A percentile compares a stretch with the other conserved stretches of the same genome.
These are phyloP conservation scores for Oehlia diaphana DNA, from an alignment of 192 early-diverging fungal genomes.

Conservation along the genomic window DNA sequence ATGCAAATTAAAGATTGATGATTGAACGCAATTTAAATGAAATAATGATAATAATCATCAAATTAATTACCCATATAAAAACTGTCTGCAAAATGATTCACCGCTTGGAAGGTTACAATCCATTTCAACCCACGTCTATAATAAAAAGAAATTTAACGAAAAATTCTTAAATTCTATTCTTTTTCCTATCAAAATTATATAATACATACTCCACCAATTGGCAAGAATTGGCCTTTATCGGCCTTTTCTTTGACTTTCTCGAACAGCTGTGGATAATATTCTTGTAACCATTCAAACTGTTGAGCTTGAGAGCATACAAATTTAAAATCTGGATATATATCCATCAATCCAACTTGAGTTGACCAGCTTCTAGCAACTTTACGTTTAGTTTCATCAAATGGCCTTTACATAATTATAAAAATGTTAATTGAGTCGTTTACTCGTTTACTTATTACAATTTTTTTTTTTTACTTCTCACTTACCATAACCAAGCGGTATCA, in stretches of 20 bases:
- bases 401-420: slow-evolving; percentile 51
- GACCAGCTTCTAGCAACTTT: slow-evolving; percentile 88
- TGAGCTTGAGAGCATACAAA: slow-evolving; percentile 97
- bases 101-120: slow-evolving; percentile 97
- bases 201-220: slow-evolving; percentile 76
- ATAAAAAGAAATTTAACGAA: neutral
- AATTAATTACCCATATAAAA: slow-evolving; percentile 71
- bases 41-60: neutral
- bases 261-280: slow-evolving; percentile 83
- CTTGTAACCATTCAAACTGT: slow-evolving; percentile 91
- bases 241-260: slow-evolving; percentile 69
- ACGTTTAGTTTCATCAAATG: slow-evolving; percentile 95
- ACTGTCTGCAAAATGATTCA: slow-evolving; percentile 92
- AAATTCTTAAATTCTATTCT: neutral
- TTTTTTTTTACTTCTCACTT: slow-evolving; percentile 16
- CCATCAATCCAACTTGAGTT: slow-evolving; percentile 78
- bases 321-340: slow-evolving; percentile 83
- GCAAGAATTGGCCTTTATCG: slow-evolving; percentile 80
- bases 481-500: slow-evolving; percentile 89
- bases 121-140: slow-evolving; percentile 94
- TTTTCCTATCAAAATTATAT: neutral
- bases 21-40: neutral
- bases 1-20: neutral
- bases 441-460: neutral
- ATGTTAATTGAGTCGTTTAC: neutral